Evolutionary conservation across 2,329 filamentous ascomycete genomes (phyloP), one percentile per base, ranked within the genome.

Genomic region (Aspergillus brunneoviolaceus): DNA sequence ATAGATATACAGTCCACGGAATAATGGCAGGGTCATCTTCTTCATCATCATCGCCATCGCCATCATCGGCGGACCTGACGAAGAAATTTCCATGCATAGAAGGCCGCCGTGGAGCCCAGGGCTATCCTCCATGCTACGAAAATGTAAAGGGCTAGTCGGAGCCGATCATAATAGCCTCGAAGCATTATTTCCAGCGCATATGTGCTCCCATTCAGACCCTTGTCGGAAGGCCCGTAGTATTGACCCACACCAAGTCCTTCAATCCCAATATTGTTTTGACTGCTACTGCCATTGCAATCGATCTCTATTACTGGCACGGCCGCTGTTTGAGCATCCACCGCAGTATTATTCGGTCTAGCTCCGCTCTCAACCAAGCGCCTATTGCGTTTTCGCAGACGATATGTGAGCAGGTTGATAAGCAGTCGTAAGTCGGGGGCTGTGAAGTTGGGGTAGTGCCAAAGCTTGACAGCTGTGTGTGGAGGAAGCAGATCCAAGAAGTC

Each of bases 361-460:
- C 70, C 71, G 7, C 67, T 66, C 53, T 67, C 74, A n/a, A 75
- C 71, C 49, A 71, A 70, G 16, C 66, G 68, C 42, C 71, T 66
- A 61, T 86, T 86, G 58, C 77, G 77, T 62, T 80, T 78, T 59
- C 84, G 83, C 67, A 89, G 83, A 6, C 76, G 74, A 63, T 83
- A 83, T 0, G 86, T 88, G 68, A 89, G 73, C 10, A 86, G 69
- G 77, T 82, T 87, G 57, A 89, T 81, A 11, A 85, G 76, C 33
- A 86, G 76, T 5, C 83, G 78, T 3, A 89, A 79, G 67, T 90
- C 88, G 59, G 80, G 80, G 1, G 84, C 80, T 0, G 87, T 88
- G 69, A 90, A 89, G 1, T 85, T 89, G 0, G 88, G 88, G 67
- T 89, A 89, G 31, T 82, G 83, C 87, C 87, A 90, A 27, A 89